Percentiles rank a stretch among this genome's conserved stretches.
Conservation (phyloP, 2,329 filamentous ascomycete genomes). For the Aspergillus awamori region DNA sequence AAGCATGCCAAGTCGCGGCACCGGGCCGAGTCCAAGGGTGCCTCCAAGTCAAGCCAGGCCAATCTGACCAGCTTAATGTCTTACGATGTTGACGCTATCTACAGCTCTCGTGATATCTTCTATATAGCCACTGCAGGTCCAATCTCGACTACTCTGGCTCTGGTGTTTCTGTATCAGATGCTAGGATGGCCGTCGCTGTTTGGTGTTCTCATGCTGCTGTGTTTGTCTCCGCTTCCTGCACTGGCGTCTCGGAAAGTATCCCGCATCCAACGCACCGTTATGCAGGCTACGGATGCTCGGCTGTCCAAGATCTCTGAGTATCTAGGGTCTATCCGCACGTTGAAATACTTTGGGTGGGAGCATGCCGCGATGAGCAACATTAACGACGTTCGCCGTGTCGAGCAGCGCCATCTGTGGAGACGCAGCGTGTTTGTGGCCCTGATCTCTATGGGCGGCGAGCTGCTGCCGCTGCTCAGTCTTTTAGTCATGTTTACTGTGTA, state of each 20-base stretch:
- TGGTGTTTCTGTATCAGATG: slow-evolving; percentile 58
- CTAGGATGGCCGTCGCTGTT: slow-evolving; percentile 60
- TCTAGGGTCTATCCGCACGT: slow-evolving; percentile 58
- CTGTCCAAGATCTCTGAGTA: slow-evolving; percentile 63
- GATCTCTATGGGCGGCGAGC: slow-evolving; percentile 55
- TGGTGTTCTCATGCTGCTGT: slow-evolving; percentile 53
- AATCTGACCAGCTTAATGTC: slow-evolving; percentile 63
- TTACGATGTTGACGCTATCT: slow-evolving; percentile 61
- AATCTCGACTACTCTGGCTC: slow-evolving; percentile 51
- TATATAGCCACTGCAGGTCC: slow-evolving; percentile 52
- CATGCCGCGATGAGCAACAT: slow-evolving; percentile 56
- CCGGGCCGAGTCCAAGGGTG: slow-evolving; percentile 22
- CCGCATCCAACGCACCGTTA: slow-evolving; percentile 55
- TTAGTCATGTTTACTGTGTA: slow-evolving; percentile 59
- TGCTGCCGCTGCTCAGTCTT: slow-evolving; percentile 57
- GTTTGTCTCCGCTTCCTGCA: slow-evolving; percentile 55
- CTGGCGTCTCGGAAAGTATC: slow-evolving; percentile 56
- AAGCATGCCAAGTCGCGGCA: neutral
- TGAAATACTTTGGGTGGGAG: slow-evolving; percentile 67
- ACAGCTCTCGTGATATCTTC: slow-evolving; percentile 55
- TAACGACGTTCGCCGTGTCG: slow-evolving; percentile 52
- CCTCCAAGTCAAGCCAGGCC: slow-evolving; percentile 48
- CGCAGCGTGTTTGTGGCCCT: slow-evolving; percentile 49
- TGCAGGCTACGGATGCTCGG: slow-evolving; percentile 59
- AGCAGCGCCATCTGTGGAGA: slow-evolving; percentile 60